Base-by-base conservation (phyloP, 331 rosid species). In the Cydonia oblonga region DNA sequence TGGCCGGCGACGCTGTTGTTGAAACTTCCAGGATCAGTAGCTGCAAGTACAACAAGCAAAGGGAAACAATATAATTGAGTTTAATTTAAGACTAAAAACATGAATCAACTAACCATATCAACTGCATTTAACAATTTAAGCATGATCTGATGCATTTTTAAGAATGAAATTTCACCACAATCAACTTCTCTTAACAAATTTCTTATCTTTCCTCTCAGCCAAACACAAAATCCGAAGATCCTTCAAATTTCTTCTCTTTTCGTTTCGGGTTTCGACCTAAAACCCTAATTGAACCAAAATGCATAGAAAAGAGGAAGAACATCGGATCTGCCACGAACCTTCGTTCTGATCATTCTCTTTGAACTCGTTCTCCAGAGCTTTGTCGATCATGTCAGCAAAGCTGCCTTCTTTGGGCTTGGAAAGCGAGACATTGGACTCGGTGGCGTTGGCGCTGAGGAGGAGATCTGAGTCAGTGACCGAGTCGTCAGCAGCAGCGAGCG, bases 1-100 rank as follows among this genome's bases (percentile, higher is more conserved):
- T 95, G 96, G 76, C 86, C 99, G 20, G 93, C 93, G n/a, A 95
- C 99, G 76, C 97, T 95, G 87, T 91, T 91, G 85, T 91, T 95
- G 71, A 95, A 95, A 74, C 97, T 75, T 76, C 97, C 96, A 14
- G 96, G 81, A 82, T 95, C 99, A 66, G 87, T 74, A 46, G 75
- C 96, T 91, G 86, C 81, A 44, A 60, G 74, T 32, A 73, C 18
- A 52, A 80, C n/a, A 44, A 69, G 25, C 51, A 83, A 60, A 73
- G 19, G 30, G 30, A 74, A 32, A 0, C 35, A 32, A 7, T 33
- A 33, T 26, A 26, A 26, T 26, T 26, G 2, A 33, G 2, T 33
- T 33, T 33, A 7, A 13, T 76, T 22, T 5, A 46, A 15, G 52
- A 46, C 19, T n/a, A 54, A 23, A 35, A 64, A 46, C 9, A 49